Evolutionary conservation across 139 green algal genomes (phyloP), one percentile per base, ranked within the genome.

Genomic region (Chlamydomonas asymmetrica): DNA sequence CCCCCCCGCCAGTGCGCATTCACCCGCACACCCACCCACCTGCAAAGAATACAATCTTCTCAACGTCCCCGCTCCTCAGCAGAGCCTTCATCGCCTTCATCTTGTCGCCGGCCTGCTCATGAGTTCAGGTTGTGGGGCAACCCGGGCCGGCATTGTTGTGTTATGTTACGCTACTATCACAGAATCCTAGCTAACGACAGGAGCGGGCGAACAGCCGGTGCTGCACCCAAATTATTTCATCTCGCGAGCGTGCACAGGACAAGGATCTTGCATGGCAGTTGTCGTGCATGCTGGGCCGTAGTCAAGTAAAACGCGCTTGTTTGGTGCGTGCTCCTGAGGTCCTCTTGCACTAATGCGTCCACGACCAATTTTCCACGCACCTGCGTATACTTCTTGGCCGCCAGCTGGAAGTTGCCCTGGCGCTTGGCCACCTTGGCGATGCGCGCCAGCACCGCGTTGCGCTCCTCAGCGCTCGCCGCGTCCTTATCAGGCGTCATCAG

Each of bases 1-100:
- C 48, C 20, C 48, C 48, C 48, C 48, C 20, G 16, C 48, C 20
- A 27, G 16, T 20, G 48, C 48, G 48, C 20, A 56, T 56, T 16
- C 48, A 56, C 48, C 48, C 48, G 20, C 16, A 27, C 48, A 27
- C 48, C 48, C 48, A 62, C 82, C 38, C 56, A 91, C 87, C 81
- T n/a, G 91, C 88, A 75, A 96, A 97, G 88, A 94, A 94, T 22
- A 92, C 74, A 60, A 97, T 93, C 83, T 93, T 95, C 61, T 95
- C 91, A 48, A 73, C 84, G 74, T 97, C 90, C 4, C 91, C 88
- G 70, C 79, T 87, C 10, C 87, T 75, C 48, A 97, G 73, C 37
- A 97, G 85, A 27, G 82, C 85, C 81, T 92, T 90, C 89, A 97
- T 92, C 6, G 91, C 91, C 70, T 92, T 93, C 27, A 93, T 48